A percentile compares a stretch with the other conserved stretches of the same genome.
These are phyloP conservation scores for Podosphaera fusca DNA, from an alignment of 2,329 filamentous ascomycete species.

Conservation along the genomic window DNA sequence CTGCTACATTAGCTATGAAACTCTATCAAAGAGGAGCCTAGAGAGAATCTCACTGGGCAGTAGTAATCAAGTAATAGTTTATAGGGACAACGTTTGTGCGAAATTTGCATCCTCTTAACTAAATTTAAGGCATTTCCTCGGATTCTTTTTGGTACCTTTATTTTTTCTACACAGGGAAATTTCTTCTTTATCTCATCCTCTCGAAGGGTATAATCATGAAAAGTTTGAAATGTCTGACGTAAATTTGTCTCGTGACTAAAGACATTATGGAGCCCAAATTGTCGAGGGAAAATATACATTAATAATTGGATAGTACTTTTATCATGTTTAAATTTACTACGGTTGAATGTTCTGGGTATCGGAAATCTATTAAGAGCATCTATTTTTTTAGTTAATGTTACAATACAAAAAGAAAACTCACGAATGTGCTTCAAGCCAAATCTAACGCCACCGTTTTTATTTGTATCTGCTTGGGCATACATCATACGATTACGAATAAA, in stretches of 20 bases:
- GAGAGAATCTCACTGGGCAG: conserved; percentile 31
- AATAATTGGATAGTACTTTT: conserved; percentile 46
- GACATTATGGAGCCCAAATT: conserved; percentile 81
- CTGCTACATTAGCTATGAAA: conserved; percentile 4
- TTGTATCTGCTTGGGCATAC: conserved; percentile 55
- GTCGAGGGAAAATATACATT: conserved; percentile 83
- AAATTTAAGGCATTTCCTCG: conserved; percentile 37
- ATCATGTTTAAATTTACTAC: neutral
- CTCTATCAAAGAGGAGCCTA: neutral
- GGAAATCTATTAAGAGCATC: conserved; percentile 60
- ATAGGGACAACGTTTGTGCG: conserved; percentile 59
- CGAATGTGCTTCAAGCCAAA: conserved; percentile 65
- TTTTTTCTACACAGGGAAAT: conserved; percentile 8
- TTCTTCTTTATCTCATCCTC: conserved; percentile 49
- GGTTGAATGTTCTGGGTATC: conserved; percentile 2
- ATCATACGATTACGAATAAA: conserved; percentile 71
- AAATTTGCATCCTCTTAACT: conserved; percentile 41
- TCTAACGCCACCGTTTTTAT: conserved; percentile 39
- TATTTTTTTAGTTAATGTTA: conserved; percentile 18
- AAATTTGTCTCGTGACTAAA: conserved; percentile 49
- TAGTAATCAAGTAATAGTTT: conserved; percentile 56
- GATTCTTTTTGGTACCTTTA: conserved; percentile 39
- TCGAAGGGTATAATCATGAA: conserved; percentile 67
- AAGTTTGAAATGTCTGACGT: conserved; percentile 43
- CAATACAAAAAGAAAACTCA: conserved; percentile 22